phyloP scores from a whole-genome alignment of 1,284 basidiomycete genomes.

The Ustilago xerochloae region DNA sequence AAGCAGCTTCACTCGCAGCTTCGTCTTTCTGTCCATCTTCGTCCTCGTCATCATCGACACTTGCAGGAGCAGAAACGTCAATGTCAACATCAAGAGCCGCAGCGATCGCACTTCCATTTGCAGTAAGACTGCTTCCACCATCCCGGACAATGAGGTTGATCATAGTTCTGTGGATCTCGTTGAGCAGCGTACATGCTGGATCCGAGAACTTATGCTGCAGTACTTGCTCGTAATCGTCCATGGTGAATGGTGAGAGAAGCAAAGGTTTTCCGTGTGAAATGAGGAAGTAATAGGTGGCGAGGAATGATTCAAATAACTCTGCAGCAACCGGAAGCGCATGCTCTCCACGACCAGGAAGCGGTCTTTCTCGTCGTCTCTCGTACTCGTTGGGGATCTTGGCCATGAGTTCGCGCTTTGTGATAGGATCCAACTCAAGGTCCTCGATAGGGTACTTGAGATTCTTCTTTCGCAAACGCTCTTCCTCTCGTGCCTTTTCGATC shows the following conservation, averaged over 20 bases:
- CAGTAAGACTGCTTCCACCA: slow-evolving; percentile 69
- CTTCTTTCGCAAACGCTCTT: slow-evolving; percentile 78
- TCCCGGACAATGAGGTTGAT: slow-evolving; percentile 86
- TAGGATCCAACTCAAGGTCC: slow-evolving; percentile 70
- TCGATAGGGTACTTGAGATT: slow-evolving; percentile 79
- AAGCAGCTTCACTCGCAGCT: slow-evolving; percentile 36
- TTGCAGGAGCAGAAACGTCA: slow-evolving; percentile 48
- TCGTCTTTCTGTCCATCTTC: slow-evolving; percentile 41
- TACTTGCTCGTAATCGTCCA: slow-evolving; percentile 92
- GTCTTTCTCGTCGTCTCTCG: slow-evolving; percentile 70
- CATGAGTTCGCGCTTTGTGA: slow-evolving; percentile 62
- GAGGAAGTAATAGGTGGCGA: slow-evolving; percentile 91
- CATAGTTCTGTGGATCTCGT: slow-evolving; percentile 87
- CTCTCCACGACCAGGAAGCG: slow-evolving; percentile 77
- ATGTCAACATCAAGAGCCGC: slow-evolving; percentile 14
- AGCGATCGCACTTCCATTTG: slow-evolving; percentile 14
- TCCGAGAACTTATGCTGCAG: slow-evolving; percentile 81
- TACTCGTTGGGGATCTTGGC: slow-evolving; percentile 53
- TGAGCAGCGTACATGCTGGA: slow-evolving; percentile 79
- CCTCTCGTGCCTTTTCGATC: slow-evolving; percentile 64
- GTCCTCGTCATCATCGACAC: slow-evolving; percentile 66
- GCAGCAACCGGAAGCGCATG: slow-evolving; percentile 79
- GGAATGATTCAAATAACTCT: slow-evolving; percentile 82
- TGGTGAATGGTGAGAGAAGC: slow-evolving; percentile 86
- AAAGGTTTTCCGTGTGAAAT: slow-evolving; percentile 89